A percentile compares a stretch with the other conserved stretches of the same genome.
Evolutionary conservation across 352 stramenopile species (phyloP).

Genomic region (Globisporangium carolinianum): DNA sequence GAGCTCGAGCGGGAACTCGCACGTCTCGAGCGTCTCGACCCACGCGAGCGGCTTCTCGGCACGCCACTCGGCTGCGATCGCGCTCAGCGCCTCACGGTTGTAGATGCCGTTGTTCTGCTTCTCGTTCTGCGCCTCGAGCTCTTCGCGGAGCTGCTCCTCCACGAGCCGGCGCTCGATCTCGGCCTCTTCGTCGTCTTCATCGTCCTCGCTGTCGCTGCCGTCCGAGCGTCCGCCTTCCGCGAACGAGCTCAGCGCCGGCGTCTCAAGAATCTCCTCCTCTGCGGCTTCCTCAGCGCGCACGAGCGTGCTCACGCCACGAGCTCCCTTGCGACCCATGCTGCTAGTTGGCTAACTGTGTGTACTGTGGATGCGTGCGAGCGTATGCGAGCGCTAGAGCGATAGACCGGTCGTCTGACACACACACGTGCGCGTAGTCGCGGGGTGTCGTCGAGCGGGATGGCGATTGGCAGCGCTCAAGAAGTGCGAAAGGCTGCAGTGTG

Average conservation of each 20-base stretch:
- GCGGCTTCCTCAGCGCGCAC: slow-evolving; percentile 64
- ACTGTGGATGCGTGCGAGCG: too few species aligned
- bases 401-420: too few species aligned
- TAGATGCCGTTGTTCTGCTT: slow-evolving; percentile 56
- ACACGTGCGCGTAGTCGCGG: too few species aligned
- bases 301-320: slow-evolving; percentile 40
- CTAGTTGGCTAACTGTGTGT: too few species aligned
- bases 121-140: slow-evolving; percentile 24
- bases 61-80: slow-evolving; percentile 55
- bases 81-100: slow-evolving; percentile 61
- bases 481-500: too few species aligned
- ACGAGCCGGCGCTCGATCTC: slow-evolving; percentile 74
- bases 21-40: slow-evolving; percentile 80
- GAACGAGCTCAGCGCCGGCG: slow-evolving; percentile 60
- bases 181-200: slow-evolving; percentile 52
- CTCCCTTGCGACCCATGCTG: slow-evolving; percentile 36
- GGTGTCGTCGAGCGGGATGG: too few species aligned
- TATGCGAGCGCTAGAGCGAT: too few species aligned
- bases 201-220: slow-evolving; percentile 26
- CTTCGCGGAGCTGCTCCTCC: slow-evolving; percentile 53
- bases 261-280: slow-evolving; percentile 82
- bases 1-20: slow-evolving; percentile 43
- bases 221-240: slow-evolving; percentile 8
- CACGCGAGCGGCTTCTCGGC: slow-evolving; percentile 43
- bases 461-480: too few species aligned